Evolutionary conservation across 2,329 filamentous ascomycete genomes (phyloP), one percentile per base, ranked within the genome.

Genomic region (Aspergillus unguis): DNA sequence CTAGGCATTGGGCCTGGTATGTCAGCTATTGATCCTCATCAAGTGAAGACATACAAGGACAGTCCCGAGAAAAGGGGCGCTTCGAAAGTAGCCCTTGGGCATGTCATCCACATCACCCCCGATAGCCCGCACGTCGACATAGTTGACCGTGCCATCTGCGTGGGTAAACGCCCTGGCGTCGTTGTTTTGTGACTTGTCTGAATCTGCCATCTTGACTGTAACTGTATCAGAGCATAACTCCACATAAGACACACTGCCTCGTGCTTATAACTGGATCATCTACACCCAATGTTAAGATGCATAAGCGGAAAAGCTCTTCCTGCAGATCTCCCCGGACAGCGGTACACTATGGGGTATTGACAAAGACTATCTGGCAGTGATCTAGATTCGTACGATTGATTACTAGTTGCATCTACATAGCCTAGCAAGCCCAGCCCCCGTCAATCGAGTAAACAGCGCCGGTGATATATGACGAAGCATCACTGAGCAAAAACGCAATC

Each of bases 61-160:
- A 8, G 41, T 43, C 10, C 41, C 41, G 10, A 43, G 27, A n/a
- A 43, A 43, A n/a, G 41, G 41, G 27, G 31, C 27, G 27, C 41
- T 43, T n/a, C 41, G n/a, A 28, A 43, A 43, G 41, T 43, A 43
- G 41, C 41, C 41, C 41, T 43, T 43, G 28, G 41, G 41, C 41
- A 43, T 43, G 7, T 43, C 41, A 17, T 43, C 10, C 41, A 43
- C n/a, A 25, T 43, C 41, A 4, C 41, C 41, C 6, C 41, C 41
- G 5, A 43, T 43, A 4, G 41, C 41, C 7, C 31, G 27, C 7
- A 31, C 41, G 8, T 43, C 41, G 1, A 43, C 41, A n/a, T 43
- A 43, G 28, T 25, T 43, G n/a, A 43, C 41, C 5, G 41, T 43
- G 41, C 41, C 41, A 5, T 43, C 41, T 5, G 41, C 28, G 31